Percentiles rank a stretch among this genome's conserved stretches.
Evolutionary conservation across 345 rosid species (phyloP).

Genomic region (Arabis alpina): DNA sequence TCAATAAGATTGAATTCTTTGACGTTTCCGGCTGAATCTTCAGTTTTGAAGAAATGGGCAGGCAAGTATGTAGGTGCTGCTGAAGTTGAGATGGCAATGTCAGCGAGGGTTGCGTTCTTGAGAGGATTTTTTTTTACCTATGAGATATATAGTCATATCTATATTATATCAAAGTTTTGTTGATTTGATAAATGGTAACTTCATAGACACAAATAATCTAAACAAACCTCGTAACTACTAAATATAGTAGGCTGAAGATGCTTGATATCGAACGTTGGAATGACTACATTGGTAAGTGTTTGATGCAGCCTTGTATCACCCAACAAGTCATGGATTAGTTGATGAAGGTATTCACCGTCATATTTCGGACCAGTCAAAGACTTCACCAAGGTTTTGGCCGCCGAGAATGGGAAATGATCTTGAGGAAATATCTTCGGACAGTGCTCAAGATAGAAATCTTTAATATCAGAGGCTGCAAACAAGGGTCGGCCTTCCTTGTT

Average conservation of each 20-base stretch:
- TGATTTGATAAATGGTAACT: background rate
- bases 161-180: background rate
- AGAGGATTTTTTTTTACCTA: conserved; percentile 46
- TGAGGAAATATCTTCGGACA: conserved; percentile 69
- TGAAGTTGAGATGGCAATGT: conserved; percentile 41
- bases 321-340: conserved; percentile 48
- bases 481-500: conserved; percentile 61
- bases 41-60: conserved; percentile 42
- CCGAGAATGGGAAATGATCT: conserved; percentile 37
- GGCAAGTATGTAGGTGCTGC: conserved; percentile 44
- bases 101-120: conserved; percentile 40
- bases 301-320: conserved; percentile 55
- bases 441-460: conserved; percentile 53
- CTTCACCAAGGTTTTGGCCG: conserved; percentile 44
- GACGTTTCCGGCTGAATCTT: conserved; percentile 41
- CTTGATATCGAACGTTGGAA: conserved; percentile 78
- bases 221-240: conserved; percentile 58
- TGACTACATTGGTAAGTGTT: conserved; percentile 72
- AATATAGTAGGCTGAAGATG: conserved; percentile 70
- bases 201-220: background rate
- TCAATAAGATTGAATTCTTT: conserved; percentile 68
- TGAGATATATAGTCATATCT: conserved; percentile 31
- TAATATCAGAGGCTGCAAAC: conserved; percentile 69
- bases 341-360: conserved; percentile 59
- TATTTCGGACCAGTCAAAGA: conserved; percentile 65